Evolutionary conservation across 345 rosid species (phyloP), one percentile per base, ranked within the genome.

Genomic region (Raphanus sativus): DNA sequence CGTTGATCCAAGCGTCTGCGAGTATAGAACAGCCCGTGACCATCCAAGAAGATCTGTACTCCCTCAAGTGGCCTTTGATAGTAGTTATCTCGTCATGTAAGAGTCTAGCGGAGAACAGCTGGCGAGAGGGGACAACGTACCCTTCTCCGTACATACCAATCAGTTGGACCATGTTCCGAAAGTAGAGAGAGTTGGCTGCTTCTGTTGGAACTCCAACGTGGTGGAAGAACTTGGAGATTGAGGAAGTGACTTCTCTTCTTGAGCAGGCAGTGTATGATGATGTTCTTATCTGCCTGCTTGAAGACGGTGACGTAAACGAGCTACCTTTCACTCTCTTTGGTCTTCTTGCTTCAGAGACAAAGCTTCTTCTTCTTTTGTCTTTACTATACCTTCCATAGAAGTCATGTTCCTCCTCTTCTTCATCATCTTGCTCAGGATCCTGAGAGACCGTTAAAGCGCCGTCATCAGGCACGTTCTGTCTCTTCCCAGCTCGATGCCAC

Each of bases 401-500:
- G 54, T 77, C 74, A 42, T 54, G 84, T 6, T 80, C 52, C 52
- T 50, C 85, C 56, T 86, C 85, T 50, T 87, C 90, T 36, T 81
- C 81, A 7, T 76, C 80, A 33, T 85, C 93, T 82, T 81, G 90
- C 77, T 81, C 87, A 42, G n/a, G 50, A 86, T 75, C 90, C 26
- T 86, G 90, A 32, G 88, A 85, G 11, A 65, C 81, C 64, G 77
- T 74, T 59, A 87, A 84, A 60, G 83, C 75, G 61, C 81, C 83
- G 71, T 86, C 85, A 52, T 86, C 93, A 75, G 86, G 86, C 76
- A 85, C 83, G 70, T 81, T 82, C 64, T 84, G 87, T 75, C 90
- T 84, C 81, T 85, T 87, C 50, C 90, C 91, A 65, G 90, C 83
- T 29, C 91, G 89, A 76, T 89, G 94, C 94, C 94, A 89, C 67